Evolutionary conservation across 768 basidiomycete species (phyloP), one percentile per base, ranked within the genome.

Genomic region (Dictyophora rubrovolvata): DNA sequence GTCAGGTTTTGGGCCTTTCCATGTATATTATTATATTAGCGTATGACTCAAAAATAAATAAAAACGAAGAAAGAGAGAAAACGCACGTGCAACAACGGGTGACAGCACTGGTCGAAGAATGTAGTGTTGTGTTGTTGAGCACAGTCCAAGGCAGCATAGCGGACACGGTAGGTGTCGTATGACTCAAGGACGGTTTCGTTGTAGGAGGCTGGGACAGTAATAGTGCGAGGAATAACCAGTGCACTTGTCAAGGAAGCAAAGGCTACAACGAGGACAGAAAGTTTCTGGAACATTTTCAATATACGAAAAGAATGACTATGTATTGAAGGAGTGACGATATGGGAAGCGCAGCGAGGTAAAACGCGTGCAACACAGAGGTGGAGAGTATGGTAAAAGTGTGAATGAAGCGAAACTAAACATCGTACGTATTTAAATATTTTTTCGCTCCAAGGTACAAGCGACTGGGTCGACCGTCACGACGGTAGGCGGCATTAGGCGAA

Each of bases 101-200:
- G 82, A 76, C 88, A 87, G 68, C 90, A 91, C 28, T 66, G 58
- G 56, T 81, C 74, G 69, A 87, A 90, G 71, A 70, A 73, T 16
- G 69, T 51, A 9, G 76, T 75, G 66, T 74, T 70, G 53, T 78
- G 75, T 64, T 77, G 64, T 50, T 48, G 55, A 62, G 73, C 63
- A 71, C 79, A 80, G 63, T 72, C 74, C 62, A 86, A 68, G 48
- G 79, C 77, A 58, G 80, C 64, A 71, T 89, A 89, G 60, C 87
- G 77, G 28, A 68, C 64, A 72, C 87, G 83, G 72, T 87, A 86
- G 16, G 55, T 63, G 46, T 70, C 63, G 66, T 87, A 87, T 17
- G 68, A 51, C 82, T 85, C 57, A 22, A 53, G 57, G 53, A 36
- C 50, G 61, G 46, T 47, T 53, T 72, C 73, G 20, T 69, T 64